Percentiles rank a stretch among this genome's conserved stretches.
phyloP scores from a whole-genome alignment of 768 basidiomycete species.

The Auricularia sp. region DNA sequence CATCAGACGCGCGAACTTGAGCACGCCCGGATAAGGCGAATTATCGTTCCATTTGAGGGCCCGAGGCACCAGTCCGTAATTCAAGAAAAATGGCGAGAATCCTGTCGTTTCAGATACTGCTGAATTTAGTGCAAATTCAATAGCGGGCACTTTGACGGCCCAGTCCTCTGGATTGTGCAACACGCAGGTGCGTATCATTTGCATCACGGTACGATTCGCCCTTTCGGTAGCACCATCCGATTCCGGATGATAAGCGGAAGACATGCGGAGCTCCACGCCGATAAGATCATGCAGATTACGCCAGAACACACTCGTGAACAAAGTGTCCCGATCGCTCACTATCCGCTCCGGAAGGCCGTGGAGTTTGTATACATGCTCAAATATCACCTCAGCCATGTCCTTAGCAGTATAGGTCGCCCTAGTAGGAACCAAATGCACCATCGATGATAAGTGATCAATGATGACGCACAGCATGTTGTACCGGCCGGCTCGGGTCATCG shows the following conservation, averaged over 20 bases:
- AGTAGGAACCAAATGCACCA: not conserved
- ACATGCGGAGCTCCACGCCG: slow-evolving; percentile 20
- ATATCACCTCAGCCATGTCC: slow-evolving; percentile 12
- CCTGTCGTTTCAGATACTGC: not conserved
- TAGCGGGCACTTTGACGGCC: not conserved
- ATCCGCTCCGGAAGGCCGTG: slow-evolving; percentile 32
- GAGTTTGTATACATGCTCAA: slow-evolving; percentile 24
- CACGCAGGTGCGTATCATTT: not conserved
- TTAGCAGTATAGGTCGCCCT: not conserved
- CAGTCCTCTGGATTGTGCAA: not conserved
- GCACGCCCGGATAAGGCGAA: not conserved
- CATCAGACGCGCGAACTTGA: not conserved
- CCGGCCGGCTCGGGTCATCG: not conserved
- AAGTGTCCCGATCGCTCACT: slow-evolving; percentile 30
- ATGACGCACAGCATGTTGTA: not conserved
- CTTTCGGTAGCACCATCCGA: slow-evolving; percentile 3
- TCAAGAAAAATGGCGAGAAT: not conserved
- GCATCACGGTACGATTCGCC: not conserved
- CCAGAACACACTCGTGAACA: slow-evolving; percentile 2
- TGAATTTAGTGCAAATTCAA: not conserved
- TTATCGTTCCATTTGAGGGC: not conserved
- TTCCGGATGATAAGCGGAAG: slow-evolving; percentile 33
- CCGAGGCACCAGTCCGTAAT: not conserved
- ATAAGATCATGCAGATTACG: not conserved
- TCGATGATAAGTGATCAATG: not conserved